Conservation (phyloP, 192 early-diverging fungal species). For the Blastocladiella britannica region DNA sequence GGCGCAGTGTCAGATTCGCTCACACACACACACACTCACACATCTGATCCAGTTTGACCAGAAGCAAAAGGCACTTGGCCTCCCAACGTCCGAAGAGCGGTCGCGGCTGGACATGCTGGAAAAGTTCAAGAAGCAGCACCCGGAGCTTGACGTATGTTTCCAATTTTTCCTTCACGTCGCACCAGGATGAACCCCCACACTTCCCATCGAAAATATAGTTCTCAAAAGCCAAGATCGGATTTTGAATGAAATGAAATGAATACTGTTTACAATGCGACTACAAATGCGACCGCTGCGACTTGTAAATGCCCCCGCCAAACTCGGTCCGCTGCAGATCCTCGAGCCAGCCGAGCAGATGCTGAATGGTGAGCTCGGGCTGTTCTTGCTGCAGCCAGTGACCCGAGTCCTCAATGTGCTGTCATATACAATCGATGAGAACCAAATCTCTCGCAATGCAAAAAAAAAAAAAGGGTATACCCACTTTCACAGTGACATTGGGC, state of each 20-base stretch:
- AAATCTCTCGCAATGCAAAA: too few species aligned
- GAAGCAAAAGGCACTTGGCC: conserved; percentile 55
- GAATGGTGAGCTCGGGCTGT: neutral
- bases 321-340: neutral
- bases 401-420: neutral
- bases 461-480: too few species aligned
- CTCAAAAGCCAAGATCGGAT: neutral
- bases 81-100: conserved; percentile 54
- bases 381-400: neutral
- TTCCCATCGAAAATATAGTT: neutral
- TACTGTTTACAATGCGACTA: too few species aligned
- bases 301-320: neutral
- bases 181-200: neutral
- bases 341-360: neutral
- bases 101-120: conserved; percentile 55
- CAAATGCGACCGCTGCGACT: neutral
- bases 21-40: too few species aligned
- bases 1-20: too few species aligned
- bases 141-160: neutral
- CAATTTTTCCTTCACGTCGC: neutral
- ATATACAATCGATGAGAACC: too few species aligned
- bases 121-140: conserved; percentile 40
- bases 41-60: conserved; percentile 51
- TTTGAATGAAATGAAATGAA: too few species aligned
- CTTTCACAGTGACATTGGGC: neutral